Percentiles rank a stretch among this genome's conserved stretches.
phyloP scores from a whole-genome alignment of 306 rosid species.

The Mimosa pudica region DNA sequence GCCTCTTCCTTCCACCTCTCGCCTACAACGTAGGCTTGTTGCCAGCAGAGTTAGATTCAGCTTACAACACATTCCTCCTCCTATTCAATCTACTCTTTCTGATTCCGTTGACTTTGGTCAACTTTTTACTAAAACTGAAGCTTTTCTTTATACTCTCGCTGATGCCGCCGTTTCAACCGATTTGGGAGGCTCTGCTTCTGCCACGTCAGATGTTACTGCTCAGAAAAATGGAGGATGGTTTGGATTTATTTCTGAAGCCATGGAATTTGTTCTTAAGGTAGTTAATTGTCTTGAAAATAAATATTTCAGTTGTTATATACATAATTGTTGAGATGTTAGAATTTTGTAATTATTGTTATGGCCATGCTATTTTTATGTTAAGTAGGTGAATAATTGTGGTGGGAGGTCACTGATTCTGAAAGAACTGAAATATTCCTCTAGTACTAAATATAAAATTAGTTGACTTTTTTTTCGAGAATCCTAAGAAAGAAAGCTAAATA shows the following conservation, averaged over 20 bases:
- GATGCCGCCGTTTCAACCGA: constrained; percentile 80
- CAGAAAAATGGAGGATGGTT: constrained; percentile 98
- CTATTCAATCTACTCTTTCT: constrained; percentile 52
- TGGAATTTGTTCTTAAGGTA: constrained; percentile 95
- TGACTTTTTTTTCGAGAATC: too few species aligned
- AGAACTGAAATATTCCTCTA: neutral
- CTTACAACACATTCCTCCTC: constrained; percentile 78
- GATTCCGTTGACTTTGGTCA: constrained; percentile 51
- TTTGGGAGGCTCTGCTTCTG: constrained; percentile 37
- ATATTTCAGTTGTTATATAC: neutral
- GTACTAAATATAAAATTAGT: too few species aligned
- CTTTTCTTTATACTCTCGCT: constrained; percentile 83
- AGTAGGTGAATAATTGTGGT: neutral
- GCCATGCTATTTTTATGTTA: neutral
- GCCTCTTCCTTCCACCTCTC: constrained; percentile 61
- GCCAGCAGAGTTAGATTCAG: constrained; percentile 74
- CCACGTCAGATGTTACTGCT: constrained; percentile 45
- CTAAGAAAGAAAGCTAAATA: too few species aligned
- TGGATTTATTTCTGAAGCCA: constrained; percentile 82
- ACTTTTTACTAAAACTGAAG: constrained; percentile 60
- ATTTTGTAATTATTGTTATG: too few species aligned
- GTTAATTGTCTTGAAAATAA: neutral
- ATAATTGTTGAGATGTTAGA: neutral
- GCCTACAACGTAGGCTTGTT: constrained; percentile 56
- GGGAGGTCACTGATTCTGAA: neutral